These are phyloP conservation scores for Candida gigantensis DNA, from an alignment of 1,139 yeast genomes.

Conservation along the genomic window DNA sequence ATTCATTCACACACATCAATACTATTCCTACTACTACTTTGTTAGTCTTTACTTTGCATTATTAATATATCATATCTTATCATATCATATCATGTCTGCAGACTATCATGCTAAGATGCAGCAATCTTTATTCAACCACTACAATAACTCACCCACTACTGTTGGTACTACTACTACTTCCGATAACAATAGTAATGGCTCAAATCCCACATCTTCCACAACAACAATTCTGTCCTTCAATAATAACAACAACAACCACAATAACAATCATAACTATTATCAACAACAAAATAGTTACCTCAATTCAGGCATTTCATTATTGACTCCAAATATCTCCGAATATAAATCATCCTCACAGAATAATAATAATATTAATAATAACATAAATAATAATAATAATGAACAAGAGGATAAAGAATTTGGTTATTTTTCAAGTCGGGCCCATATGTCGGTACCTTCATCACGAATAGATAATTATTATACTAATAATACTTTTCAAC, in stretches of 20 bases:
- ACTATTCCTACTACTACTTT: too few species aligned
- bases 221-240: background rate
- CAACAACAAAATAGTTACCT: background rate
- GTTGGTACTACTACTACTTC: background rate
- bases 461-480: conserved; percentile 14
- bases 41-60: too few species aligned
- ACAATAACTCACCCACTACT: conserved; percentile 7
- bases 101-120: conserved; percentile 14
- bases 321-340: conserved; percentile 8
- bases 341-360: conserved; percentile 1
- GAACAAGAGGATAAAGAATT: conserved; percentile 3
- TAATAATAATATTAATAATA: background rate
- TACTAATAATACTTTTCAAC: conserved; percentile 11
- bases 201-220: background rate
- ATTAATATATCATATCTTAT: too few species aligned
- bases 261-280: background rate
- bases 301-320: background rate
- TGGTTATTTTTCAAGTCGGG: conserved; percentile 14
- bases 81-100: too few species aligned
- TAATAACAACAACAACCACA: background rate
- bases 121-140: conserved; percentile 9
- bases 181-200: background rate
- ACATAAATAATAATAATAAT: background rate
- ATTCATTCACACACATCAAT: too few species aligned
- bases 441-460: conserved; percentile 17